phyloP scores from a whole-genome alignment of 2,329 filamentous ascomycete genomes.

The Didymella exigua region DNA sequence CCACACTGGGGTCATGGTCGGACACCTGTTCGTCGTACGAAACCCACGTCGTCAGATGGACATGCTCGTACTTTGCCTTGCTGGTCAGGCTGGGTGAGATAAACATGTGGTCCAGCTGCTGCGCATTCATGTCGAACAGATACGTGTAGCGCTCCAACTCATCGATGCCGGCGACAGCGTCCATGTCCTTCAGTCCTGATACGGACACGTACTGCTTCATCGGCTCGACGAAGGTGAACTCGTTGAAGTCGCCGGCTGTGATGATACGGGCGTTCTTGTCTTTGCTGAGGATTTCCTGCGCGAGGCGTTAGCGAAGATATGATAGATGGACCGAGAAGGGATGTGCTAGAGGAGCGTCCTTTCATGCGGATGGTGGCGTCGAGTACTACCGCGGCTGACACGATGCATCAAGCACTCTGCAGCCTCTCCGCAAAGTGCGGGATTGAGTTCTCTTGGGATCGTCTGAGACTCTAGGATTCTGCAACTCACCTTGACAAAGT shows the following conservation, averaged over 20 bases:
- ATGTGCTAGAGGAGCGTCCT: neutral
- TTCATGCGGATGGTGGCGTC: conserved; percentile 26
- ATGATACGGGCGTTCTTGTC: conserved; percentile 65
- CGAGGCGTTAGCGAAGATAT: conserved; percentile 28
- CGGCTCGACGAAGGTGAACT: conserved; percentile 68
- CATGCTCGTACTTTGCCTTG: conserved; percentile 63
- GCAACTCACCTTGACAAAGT: conserved; percentile 42
- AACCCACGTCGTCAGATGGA: conserved; percentile 74
- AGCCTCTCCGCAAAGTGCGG: conserved; percentile 21
- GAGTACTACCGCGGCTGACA: conserved; percentile 14
- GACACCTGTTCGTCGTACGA: conserved; percentile 59
- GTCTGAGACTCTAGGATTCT: conserved; percentile 1
- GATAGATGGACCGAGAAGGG: neutral
- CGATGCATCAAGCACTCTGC: conserved; percentile 19
- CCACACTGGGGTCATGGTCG: conserved; percentile 74
- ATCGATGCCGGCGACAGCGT: conserved; percentile 62
- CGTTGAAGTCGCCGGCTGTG: conserved; percentile 73
- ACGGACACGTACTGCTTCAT: conserved; percentile 59
- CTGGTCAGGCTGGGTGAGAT: conserved; percentile 61
- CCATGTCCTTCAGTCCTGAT: conserved; percentile 66
- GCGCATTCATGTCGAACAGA: conserved; percentile 70
- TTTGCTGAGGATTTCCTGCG: conserved; percentile 58
- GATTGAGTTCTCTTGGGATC: conserved; percentile 6
- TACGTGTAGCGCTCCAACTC: conserved; percentile 71
- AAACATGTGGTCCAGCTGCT: conserved; percentile 74